Evolutionary conservation across 73 alveolate genomes (phyloP), one percentile per base, ranked within the genome.

Genomic region (Paramecium biaurelia): DNA sequence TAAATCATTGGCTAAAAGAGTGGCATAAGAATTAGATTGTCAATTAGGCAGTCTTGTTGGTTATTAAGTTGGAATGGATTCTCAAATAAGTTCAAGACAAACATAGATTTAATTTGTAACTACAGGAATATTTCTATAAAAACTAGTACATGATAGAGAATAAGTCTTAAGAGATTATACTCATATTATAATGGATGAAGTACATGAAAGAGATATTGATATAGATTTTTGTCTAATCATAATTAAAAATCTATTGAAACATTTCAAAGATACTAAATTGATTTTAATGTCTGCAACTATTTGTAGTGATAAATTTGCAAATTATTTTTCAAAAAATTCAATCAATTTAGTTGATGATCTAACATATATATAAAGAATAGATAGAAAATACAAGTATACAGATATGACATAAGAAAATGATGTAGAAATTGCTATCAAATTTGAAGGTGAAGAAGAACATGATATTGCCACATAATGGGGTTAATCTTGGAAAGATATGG

Each of bases 191-290:
- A 92, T 98, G 90, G 99, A 98, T 92, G 99, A 98, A 95, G 99
- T 98, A 2, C 99, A 98, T 93, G 99, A 98, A 94, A 97, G 99
- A 93, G 99, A 97, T 92, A 92, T 96, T 26, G 98, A 97, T 58
- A 96, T 96, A 42, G 99, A 98, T 86, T 97, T 98, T 92, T 93
- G 97, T 58, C 70, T 98, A 93, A 97, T 96, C 38, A 95, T 97
- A 7, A 57, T 98, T 70, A 98, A 97, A 96, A 96, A 94, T 20
- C 92, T 92, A 42, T 92, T 98, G 18, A 43, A 85, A 57, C 85
- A 84, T 59, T 94, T 85, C 28, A 49, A 85, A 92, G 59, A 59
- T 26, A 92, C 96, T 92, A 98, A 98, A 90, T 92, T 98, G 37
- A 95, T 98, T 26, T 90, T 98, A 28, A 98, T 98, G 99, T 93